Evolutionary conservation across 768 basidiomycete species (phyloP).

Genomic region (Suillus decipiens): DNA sequence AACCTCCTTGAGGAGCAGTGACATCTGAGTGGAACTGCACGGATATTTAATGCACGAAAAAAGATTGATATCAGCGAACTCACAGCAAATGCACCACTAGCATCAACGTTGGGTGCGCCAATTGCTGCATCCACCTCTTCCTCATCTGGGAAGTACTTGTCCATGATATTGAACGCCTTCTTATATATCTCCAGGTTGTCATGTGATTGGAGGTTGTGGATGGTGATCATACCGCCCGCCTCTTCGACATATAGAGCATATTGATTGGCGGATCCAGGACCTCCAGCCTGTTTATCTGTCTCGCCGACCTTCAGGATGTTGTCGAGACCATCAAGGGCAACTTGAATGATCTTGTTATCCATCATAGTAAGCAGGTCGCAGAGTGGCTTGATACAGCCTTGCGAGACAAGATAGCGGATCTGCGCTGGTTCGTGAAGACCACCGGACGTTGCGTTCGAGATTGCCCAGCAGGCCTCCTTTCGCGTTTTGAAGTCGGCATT

Average conservation of each 20-base stretch:
- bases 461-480: slow-evolving; percentile 99
- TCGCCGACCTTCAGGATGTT: slow-evolving; percentile 99
- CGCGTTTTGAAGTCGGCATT: slow-evolving; percentile 99
- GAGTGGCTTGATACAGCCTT: slow-evolving; percentile 98
- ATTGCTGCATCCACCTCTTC: slow-evolving; percentile 89
- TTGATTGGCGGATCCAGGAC: slow-evolving; percentile 84
- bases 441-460: slow-evolving; percentile 98
- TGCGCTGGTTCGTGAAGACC: slow-evolving; percentile 95
- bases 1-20: slow-evolving; percentile 90
- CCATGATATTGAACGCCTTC: slow-evolving; percentile 98
- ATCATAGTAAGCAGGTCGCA: slow-evolving; percentile 96
- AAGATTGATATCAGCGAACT: slow-evolving; percentile 27
- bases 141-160: slow-evolving; percentile 98
- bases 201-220: slow-evolving; percentile 99
- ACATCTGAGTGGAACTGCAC: slow-evolving; percentile 81
- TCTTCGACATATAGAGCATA: slow-evolving; percentile 97
- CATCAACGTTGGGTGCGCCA: slow-evolving; percentile 72
- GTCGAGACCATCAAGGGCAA: slow-evolving; percentile 96
- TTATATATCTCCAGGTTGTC: slow-evolving; percentile 99
- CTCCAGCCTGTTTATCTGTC: slow-evolving; percentile 82
- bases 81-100: slow-evolving; percentile 75
- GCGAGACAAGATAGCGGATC: slow-evolving; percentile 96
- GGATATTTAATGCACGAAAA: slow-evolving; percentile 12
- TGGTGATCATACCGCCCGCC: slow-evolving; percentile 97
- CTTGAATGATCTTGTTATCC: slow-evolving; percentile 99